Conservation (phyloP, 768 basidiomycete genomes). For the Porpolomopsis calyptriformis region DNA sequence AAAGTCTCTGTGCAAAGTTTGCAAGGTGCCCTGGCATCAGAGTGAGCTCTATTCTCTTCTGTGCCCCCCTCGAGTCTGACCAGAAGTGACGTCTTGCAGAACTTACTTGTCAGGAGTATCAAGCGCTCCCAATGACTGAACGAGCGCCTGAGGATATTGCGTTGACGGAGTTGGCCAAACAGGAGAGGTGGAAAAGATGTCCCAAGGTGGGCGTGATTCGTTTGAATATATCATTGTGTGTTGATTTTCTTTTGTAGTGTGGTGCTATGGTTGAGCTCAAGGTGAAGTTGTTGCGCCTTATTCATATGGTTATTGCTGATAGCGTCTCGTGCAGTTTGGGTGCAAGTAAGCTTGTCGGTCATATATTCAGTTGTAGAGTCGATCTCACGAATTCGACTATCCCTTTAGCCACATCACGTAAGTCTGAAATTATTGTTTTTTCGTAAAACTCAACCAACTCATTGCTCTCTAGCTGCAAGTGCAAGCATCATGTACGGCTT, state of each 20-base stretch:
- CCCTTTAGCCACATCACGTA: conserved; percentile 13
- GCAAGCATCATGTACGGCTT: conserved; percentile 15
- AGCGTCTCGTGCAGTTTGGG: conserved; percentile 7
- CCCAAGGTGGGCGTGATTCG: conserved; percentile 10
- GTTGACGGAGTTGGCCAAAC: conserved; percentile 13
- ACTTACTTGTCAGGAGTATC: conserved; percentile 14
- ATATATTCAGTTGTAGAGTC: background rate
- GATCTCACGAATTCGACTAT: too few species aligned
- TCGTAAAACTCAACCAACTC: background rate
- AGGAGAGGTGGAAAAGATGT: conserved; percentile 16
- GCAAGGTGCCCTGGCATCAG: conserved; percentile 15
- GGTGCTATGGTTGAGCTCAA: conserved; percentile 18
- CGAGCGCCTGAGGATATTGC: conserved; percentile 14
- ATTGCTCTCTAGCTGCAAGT: conserved; percentile 2
- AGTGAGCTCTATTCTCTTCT: conserved; percentile 7
- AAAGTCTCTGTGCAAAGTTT: conserved; percentile 12
- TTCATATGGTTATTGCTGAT: background rate
- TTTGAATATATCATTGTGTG: background rate
- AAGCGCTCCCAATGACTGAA: conserved; percentile 12
- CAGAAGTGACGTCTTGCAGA: conserved; percentile 2
- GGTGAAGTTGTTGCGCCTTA: conserved; percentile 15
- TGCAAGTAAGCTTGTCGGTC: conserved; percentile 13
- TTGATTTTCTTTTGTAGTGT: conserved; percentile 7
- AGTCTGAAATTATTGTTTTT: background rate
- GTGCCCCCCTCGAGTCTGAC: background rate